Percentiles rank a stretch among this genome's conserved stretches.
These are phyloP conservation scores for Pulveroboletus sp. DNA, from an alignment of 768 basidiomycete genomes.

Conservation along the genomic window DNA sequence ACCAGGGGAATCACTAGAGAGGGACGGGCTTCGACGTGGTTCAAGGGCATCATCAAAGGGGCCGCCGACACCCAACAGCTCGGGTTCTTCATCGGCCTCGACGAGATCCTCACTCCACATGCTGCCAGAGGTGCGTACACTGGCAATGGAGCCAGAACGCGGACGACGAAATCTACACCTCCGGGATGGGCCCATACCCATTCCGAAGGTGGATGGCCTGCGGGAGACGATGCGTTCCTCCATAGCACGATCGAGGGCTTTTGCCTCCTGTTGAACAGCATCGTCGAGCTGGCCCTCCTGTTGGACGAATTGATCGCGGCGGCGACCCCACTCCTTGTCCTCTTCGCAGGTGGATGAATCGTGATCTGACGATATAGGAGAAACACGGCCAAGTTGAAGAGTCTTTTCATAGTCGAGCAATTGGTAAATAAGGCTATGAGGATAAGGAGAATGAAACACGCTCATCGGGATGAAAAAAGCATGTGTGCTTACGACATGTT, in stretches of 20 bases:
- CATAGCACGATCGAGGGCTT: constrained; percentile 82
- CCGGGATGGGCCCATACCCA: constrained; percentile 68
- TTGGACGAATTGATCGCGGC: constrained; percentile 48
- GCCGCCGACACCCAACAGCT: constrained; percentile 64
- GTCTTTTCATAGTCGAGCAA: constrained; percentile 86
- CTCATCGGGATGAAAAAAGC: constrained; percentile 20
- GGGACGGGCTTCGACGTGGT: constrained; percentile 32
- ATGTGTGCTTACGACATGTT: constrained; percentile 83
- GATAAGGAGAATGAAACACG: constrained; percentile 21
- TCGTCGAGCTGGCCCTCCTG: constrained; percentile 49
- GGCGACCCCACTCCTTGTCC: constrained; percentile 79
- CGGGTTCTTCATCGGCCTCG: constrained; percentile 77
- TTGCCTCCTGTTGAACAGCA: constrained; percentile 71
- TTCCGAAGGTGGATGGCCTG: constrained; percentile 60
- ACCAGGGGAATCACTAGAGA: constrained; percentile 34
- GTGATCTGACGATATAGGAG: constrained; percentile 50
- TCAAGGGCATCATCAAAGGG: constrained; percentile 47
- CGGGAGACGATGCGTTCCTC: constrained; percentile 76
- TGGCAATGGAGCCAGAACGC: constrained; percentile 73
- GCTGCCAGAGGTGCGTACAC: constrained; percentile 62
- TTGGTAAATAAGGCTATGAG: constrained; percentile 82
- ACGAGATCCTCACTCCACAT: constrained; percentile 75
- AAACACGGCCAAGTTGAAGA: constrained; percentile 47
- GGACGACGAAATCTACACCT: constrained; percentile 64
- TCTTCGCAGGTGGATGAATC: constrained; percentile 56